Conservation (phyloP, 1,284 basidiomycete species). For the Agaricales sp. region DNA sequence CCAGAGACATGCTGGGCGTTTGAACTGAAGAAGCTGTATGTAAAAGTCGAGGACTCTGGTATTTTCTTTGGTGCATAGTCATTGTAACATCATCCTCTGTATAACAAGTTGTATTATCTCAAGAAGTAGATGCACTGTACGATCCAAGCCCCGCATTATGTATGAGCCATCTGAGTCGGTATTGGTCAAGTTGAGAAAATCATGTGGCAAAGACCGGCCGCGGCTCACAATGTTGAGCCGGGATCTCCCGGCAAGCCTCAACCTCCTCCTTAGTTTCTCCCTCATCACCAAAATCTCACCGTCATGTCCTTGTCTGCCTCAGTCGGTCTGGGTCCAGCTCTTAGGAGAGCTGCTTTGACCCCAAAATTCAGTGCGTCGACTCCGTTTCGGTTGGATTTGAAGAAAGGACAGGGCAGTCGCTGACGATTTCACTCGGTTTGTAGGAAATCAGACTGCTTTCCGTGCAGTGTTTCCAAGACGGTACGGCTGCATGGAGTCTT, state of each 20-base stretch:
- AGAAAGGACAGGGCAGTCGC: constrained; percentile 8
- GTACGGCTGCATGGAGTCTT: not conserved
- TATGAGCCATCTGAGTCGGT: too few species aligned
- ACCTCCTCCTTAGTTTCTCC: not conserved
- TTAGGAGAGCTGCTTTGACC: constrained; percentile 39
- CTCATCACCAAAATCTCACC: constrained; percentile 11
- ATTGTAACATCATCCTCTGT: too few species aligned
- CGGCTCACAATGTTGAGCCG: too few species aligned
- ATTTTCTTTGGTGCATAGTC: too few species aligned
- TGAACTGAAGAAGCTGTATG: too few species aligned
- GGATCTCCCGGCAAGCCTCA: not conserved
- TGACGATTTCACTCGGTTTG: constrained; percentile 3
- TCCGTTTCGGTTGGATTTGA: constrained; percentile 2
- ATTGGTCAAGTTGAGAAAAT: too few species aligned
- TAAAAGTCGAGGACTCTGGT: too few species aligned
- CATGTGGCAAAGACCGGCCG: too few species aligned
- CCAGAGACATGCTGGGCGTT: too few species aligned
- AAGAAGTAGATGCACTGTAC: too few species aligned
- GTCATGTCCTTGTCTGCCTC: constrained; percentile 37
- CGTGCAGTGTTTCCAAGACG: constrained; percentile 1
- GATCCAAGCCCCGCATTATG: too few species aligned
- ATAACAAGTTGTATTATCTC: too few species aligned
- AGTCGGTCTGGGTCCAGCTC: constrained; percentile 40
- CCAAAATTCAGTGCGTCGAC: constrained; percentile 33
- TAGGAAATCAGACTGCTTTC: constrained; percentile 1